Evolutionary conservation across 2,329 filamentous ascomycete species (phyloP).

Genomic region (Penicillium sp.): DNA sequence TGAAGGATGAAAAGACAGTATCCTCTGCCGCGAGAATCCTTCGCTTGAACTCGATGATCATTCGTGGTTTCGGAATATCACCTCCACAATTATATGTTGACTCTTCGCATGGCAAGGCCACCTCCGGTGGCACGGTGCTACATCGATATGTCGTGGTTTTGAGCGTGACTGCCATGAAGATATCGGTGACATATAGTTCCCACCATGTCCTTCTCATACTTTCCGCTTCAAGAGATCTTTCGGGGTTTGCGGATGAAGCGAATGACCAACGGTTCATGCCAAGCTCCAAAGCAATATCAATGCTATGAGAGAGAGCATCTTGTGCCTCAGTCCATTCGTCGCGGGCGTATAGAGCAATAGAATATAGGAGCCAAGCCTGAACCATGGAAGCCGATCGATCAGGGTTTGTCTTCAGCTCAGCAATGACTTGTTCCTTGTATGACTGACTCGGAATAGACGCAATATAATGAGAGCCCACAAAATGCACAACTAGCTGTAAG

Average conservation of each 20-base stretch:
- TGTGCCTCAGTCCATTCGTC: conserved; percentile 36
- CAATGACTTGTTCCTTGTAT: conserved; percentile 27
- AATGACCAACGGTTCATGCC: conserved; percentile 70
- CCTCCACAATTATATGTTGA: conserved; percentile 51
- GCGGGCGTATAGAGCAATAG: conserved; percentile 36
- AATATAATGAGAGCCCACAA: conserved; percentile 53
- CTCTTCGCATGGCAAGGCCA: conserved; percentile 76
- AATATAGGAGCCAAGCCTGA: conserved; percentile 38
- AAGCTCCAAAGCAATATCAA: conserved; percentile 69
- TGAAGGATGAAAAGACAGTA: conserved; percentile 74
- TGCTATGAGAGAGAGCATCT: conserved; percentile 57
- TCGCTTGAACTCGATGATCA: conserved; percentile 57
- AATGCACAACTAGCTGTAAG: conserved; percentile 51
- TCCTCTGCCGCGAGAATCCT: conserved; percentile 64
- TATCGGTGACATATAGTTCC: conserved; percentile 73
- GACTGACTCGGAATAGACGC: conserved; percentile 27
- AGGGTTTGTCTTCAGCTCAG: conserved; percentile 24
- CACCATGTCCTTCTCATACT: conserved; percentile 87
- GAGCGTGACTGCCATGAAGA: conserved; percentile 70
- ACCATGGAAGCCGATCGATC: conserved; percentile 35
- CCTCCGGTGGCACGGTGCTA: conserved; percentile 65
- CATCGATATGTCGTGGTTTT: conserved; percentile 55
- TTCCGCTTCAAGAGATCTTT: conserved; percentile 68
- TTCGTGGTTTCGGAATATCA: conserved; percentile 57
- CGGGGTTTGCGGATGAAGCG: conserved; percentile 26